Evolutionary conservation across 768 basidiomycete genomes (phyloP).

Genomic region (Daedalea quercina): DNA sequence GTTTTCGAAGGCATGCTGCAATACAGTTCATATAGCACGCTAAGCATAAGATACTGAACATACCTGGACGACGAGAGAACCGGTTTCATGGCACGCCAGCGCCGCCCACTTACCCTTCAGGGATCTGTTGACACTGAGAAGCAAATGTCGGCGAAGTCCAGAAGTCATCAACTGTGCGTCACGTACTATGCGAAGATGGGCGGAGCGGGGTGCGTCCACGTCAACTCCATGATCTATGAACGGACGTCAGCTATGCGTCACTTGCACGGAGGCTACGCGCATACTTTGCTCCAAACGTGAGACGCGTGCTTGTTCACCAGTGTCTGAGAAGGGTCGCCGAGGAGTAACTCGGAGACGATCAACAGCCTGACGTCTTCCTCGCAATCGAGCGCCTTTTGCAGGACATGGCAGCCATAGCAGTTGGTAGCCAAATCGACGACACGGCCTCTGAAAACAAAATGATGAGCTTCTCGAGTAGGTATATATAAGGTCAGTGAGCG

Average conservation of each 20-base stretch:
- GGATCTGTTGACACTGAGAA: conserved; percentile 72
- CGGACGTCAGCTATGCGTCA: not conserved
- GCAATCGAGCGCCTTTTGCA: conserved; percentile 87
- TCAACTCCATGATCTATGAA: conserved; percentile 78
- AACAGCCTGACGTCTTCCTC: conserved; percentile 80
- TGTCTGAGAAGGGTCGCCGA: conserved; percentile 80
- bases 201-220: conserved; percentile 81
- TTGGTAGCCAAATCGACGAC: conserved; percentile 85
- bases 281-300: conserved; percentile 88
- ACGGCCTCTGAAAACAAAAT: conserved; percentile 45
- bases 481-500: not conserved
- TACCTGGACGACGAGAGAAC: conserved; percentile 84
- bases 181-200: conserved; percentile 78
- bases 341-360: conserved; percentile 79
- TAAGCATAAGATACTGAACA: not conserved
- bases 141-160: conserved; percentile 5
- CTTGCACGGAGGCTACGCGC: not conserved
- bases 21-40: conserved; percentile 4
- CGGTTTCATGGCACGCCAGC: conserved; percentile 86
- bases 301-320: conserved; percentile 88
- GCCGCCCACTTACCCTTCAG: conserved; percentile 86
- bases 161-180: not conserved
- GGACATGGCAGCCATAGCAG: conserved; percentile 84
- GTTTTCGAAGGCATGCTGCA: conserved; percentile 79
- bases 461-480: not conserved